Conservation (phyloP, 2,329 filamentous ascomycete genomes). For the Aspergillus hiratsukae region DNA sequence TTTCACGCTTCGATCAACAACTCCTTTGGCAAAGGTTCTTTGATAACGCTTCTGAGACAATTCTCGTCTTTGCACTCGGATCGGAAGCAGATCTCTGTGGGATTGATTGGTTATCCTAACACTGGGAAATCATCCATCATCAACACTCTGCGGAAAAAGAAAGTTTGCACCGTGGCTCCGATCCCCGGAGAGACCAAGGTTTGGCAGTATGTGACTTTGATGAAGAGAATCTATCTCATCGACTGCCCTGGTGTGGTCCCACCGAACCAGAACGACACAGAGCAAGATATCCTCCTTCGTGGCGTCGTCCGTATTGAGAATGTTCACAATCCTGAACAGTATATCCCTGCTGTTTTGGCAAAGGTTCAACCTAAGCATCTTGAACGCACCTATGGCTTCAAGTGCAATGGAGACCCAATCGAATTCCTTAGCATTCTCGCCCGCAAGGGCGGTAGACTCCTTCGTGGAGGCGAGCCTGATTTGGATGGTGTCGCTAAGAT, state of each 20-base stretch:
- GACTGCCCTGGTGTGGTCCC: slow-evolving; percentile 97
- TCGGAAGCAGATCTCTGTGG: slow-evolving; percentile 90
- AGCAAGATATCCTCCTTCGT: slow-evolving; percentile 81
- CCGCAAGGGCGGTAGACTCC: slow-evolving; percentile 76
- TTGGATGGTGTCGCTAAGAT: slow-evolving; percentile 94
- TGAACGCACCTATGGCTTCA: slow-evolving; percentile 87
- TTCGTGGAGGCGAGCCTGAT: slow-evolving; percentile 93
- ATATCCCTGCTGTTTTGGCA: slow-evolving; percentile 75
- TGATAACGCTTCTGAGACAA: slow-evolving; percentile 88
- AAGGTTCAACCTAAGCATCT: slow-evolving; percentile 83
- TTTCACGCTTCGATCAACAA: slow-evolving; percentile 95
- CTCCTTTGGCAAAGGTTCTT: slow-evolving; percentile 89
- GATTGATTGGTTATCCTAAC: slow-evolving; percentile 85
- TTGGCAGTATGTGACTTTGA: slow-evolving; percentile 95
- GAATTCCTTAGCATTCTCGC: slow-evolving; percentile 85
- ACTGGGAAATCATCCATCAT: slow-evolving; percentile 96
- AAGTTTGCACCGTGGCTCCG: slow-evolving; percentile 87
- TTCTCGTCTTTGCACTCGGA: slow-evolving; percentile 86
- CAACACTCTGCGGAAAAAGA: slow-evolving; percentile 91
- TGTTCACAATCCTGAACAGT: slow-evolving; percentile 93
- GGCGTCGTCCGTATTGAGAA: slow-evolving; percentile 94
- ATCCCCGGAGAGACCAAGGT: slow-evolving; percentile 97
- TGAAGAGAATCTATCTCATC: slow-evolving; percentile 92
- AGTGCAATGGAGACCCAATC: slow-evolving; percentile 68
- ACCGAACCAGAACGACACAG: slow-evolving; percentile 75